Conservation (phyloP, 2,329 filamentous ascomycete species). For the Arthrobotrys iridis region DNA sequence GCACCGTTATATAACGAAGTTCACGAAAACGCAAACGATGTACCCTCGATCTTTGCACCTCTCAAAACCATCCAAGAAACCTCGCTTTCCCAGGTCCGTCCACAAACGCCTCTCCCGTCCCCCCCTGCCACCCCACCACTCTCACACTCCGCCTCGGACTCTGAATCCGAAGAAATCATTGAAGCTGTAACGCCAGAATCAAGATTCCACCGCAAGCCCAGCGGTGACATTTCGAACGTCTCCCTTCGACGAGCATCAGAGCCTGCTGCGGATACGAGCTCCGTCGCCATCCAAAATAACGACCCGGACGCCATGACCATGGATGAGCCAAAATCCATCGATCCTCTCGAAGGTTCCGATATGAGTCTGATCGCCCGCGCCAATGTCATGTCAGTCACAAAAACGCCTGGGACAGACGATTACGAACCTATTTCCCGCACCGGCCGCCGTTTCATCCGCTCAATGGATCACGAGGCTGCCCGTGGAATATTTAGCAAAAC, state of each 20-base stretch:
- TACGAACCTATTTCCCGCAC: constrained; percentile 27
- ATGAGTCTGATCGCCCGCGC: constrained; percentile 25
- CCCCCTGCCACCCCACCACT: constrained; percentile 40
- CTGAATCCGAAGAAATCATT: constrained; percentile 21
- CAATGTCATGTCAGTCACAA: constrained; percentile 12
- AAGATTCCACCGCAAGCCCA: not conserved
- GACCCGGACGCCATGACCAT: constrained; percentile 12
- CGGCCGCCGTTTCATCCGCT: constrained; percentile 37
- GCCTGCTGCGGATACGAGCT: not conserved
- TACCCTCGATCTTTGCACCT: constrained; percentile 4
- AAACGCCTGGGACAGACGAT: not conserved
- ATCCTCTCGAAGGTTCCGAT: constrained; percentile 6
- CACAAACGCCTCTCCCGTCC: constrained; percentile 21
- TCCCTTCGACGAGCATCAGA: not conserved
- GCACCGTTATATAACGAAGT: not conserved
- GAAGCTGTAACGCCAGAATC: constrained; percentile 34
- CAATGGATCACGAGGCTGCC: constrained; percentile 33
- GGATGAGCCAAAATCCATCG: constrained; percentile 20
- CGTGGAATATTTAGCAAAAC: constrained; percentile 39
- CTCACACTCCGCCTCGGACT: constrained; percentile 21
- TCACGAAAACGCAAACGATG: not conserved
- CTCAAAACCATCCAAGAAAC: not conserved
- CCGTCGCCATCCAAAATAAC: constrained; percentile 16
- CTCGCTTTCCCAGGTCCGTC: not conserved
- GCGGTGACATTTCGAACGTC: not conserved